Evolutionary conservation across 768 basidiomycete genomes (phyloP).

Genomic region (Termitomyces titanicus): DNA sequence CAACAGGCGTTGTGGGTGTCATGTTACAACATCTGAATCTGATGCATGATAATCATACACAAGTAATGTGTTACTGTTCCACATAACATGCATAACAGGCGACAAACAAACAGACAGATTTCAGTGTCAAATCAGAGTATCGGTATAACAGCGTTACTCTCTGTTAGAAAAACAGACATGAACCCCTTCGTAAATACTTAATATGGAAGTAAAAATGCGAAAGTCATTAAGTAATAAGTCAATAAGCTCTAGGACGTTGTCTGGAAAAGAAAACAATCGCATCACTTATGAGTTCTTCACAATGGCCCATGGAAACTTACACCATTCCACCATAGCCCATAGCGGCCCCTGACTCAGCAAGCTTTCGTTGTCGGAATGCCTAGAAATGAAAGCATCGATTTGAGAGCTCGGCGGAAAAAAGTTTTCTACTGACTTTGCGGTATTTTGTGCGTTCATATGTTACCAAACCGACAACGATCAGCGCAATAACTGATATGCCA

Average conservation of each 20-base stretch:
- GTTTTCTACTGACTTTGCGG: constrained; percentile 56
- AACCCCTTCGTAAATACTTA: constrained; percentile 3
- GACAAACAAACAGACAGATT: no score
- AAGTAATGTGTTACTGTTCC: no score
- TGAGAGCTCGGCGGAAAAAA: not conserved
- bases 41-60: not conserved
- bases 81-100: no score
- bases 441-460: constrained; percentile 87
- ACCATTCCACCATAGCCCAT: constrained; percentile 62
- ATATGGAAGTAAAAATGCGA: constrained; percentile 10
- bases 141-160: not conserved
- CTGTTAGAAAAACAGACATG: not conserved
- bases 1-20: constrained; percentile 25
- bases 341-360: constrained; percentile 56
- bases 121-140: not conserved
- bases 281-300: not conserved
- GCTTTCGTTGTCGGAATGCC: constrained; percentile 73
- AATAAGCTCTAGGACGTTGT: constrained; percentile 15
- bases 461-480: constrained; percentile 79
- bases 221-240: constrained; percentile 5
- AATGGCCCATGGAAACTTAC: constrained; percentile 23
- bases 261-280: constrained; percentile 1
- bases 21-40: constrained; percentile 1
- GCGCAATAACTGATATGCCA: constrained; percentile 79
- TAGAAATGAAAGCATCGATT: constrained; percentile 24